Conservation (phyloP, 495 filamentous ascomycete genomes). For the Elasticomyces elasticus region DNA sequence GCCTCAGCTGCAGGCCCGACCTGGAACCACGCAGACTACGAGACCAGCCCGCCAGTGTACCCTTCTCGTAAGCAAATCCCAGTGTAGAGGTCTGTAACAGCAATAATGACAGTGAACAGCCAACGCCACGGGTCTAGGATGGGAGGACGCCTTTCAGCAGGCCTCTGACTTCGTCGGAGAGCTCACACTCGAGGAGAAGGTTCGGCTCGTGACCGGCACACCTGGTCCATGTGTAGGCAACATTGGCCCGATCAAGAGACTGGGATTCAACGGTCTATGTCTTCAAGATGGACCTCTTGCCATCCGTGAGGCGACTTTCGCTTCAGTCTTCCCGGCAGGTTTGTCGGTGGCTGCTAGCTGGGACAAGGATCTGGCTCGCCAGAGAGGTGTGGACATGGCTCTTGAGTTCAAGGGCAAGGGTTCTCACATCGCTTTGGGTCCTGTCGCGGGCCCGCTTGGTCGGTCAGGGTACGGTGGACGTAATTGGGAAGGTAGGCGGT, state of each 20-base stretch:
- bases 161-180: slow-evolving; percentile 19
- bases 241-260: slow-evolving; percentile 30
- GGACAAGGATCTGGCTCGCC: slow-evolving; percentile 21
- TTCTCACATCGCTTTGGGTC: slow-evolving; percentile 21
- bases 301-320: slow-evolving; percentile 28
- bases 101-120: slow-evolving; percentile 7
- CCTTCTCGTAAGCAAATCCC: slow-evolving; percentile 29
- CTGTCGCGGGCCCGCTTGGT: slow-evolving; percentile 21
- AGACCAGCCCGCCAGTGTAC: slow-evolving; percentile 25
- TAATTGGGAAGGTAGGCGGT: slow-evolving; percentile 22
- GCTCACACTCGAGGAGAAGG: slow-evolving; percentile 23
- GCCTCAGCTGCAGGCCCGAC: slow-evolving; percentile 7
- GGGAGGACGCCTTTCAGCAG: slow-evolving; percentile 15
- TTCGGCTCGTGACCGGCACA: slow-evolving; percentile 16
- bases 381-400: slow-evolving; percentile 19
- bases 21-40: slow-evolving; percentile 12
- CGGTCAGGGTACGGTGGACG: slow-evolving; percentile 17
- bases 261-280: slow-evolving; percentile 41
- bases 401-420: slow-evolving; percentile 23
- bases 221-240: slow-evolving; percentile 22
- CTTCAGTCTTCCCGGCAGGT: slow-evolving; percentile 21
- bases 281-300: slow-evolving; percentile 42
- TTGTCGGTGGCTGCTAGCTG: slow-evolving; percentile 23
- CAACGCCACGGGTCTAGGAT: slow-evolving; percentile 13
- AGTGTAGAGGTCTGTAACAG: no score